Percentiles rank a stretch among this genome's conserved stretches.
Evolutionary conservation across 169 alveolate genomes (phyloP).

Genomic region (Amoebophrya sp.): DNA sequence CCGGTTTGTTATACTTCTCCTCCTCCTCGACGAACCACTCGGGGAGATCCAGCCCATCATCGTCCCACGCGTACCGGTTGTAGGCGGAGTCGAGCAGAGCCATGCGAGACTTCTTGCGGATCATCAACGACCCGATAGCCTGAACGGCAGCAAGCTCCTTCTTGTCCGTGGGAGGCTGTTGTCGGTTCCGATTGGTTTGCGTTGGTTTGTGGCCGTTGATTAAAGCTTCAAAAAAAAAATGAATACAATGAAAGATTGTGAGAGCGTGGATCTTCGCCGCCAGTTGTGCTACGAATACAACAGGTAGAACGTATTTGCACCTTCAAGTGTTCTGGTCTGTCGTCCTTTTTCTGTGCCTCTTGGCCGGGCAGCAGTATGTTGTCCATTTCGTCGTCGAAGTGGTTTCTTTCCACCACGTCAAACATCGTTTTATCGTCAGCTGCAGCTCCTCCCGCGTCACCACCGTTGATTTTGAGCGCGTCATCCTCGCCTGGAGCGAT

Average conservation of each 20-base stretch:
- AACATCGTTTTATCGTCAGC: background rate
- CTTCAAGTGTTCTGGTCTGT: background rate
- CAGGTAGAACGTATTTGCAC: too few relatives aligned
- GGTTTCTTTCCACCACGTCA: background rate
- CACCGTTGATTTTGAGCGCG: background rate
- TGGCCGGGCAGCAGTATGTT: background rate
- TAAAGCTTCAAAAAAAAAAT: too few relatives aligned
- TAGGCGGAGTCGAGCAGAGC: conserved; percentile 83
- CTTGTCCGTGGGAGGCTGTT: conserved; percentile 16
- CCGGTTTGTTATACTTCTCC: conserved; percentile 71
- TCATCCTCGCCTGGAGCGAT: background rate
- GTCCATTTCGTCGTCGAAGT: background rate
- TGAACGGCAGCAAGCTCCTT: conserved; percentile 20
- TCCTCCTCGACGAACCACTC: conserved; percentile 96
- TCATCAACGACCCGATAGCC: conserved; percentile 32
- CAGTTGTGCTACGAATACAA: too few relatives aligned
- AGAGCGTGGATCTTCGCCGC: too few relatives aligned
- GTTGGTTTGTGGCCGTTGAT: too few relatives aligned
- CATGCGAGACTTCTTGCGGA: conserved; percentile 66
- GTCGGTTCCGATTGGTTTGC: too few relatives aligned
- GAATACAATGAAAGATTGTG: too few relatives aligned
- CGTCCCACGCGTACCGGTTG: conserved; percentile 80
- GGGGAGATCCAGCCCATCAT: conserved; percentile 66
- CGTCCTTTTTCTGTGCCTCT: background rate
- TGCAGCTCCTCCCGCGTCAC: background rate